Percentiles rank a stretch among this genome's conserved stretches.
phyloP scores from a whole-genome alignment of 1,284 basidiomycete species.

The Earliella scabrosa region DNA sequence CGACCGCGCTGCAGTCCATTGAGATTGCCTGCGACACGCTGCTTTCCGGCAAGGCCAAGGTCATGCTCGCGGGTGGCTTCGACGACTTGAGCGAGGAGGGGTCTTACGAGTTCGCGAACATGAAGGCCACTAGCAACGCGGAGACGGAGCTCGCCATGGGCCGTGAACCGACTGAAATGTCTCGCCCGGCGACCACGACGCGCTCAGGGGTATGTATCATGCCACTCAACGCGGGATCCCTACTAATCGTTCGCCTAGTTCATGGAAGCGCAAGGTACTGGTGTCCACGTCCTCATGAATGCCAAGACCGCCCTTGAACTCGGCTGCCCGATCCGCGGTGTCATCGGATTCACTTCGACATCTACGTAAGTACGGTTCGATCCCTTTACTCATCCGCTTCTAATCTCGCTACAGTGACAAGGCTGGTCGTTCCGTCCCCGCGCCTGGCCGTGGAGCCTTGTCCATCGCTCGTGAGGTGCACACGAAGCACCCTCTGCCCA shows the following conservation, averaged over 20 bases:
- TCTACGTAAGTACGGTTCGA: conserved; percentile 75
- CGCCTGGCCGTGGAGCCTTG: conserved; percentile 90
- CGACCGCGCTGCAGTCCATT: conserved; percentile 95
- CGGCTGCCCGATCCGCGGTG: conserved; percentile 91
- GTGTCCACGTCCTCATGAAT: conserved; percentile 96
- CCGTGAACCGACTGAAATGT: conserved; percentile 98
- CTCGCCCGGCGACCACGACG: conserved; percentile 94
- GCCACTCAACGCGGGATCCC: conserved; percentile 6
- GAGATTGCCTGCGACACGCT: conserved; percentile 98
- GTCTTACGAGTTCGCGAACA: conserved; percentile 97
- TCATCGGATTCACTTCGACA: conserved; percentile 95
- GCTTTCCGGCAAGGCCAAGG: conserved; percentile 94
- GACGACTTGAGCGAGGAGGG: conserved; percentile 98
- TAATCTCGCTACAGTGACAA: conserved; percentile 68
- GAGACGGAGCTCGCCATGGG: conserved; percentile 98
- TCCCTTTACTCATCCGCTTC: not conserved
- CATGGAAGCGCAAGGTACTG: conserved; percentile 98
- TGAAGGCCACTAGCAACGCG: conserved; percentile 98
- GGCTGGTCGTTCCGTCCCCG: conserved; percentile 93
- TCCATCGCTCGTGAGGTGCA: conserved; percentile 84
- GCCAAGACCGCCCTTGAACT: conserved; percentile 96
- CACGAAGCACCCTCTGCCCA: conserved; percentile 73
- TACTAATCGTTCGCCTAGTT: conserved; percentile 54
- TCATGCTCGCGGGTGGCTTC: conserved; percentile 99
- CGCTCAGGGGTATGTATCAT: conserved; percentile 75